A percentile compares a stretch with the other conserved stretches of the same genome.
Evolutionary conservation across 805 yeast genomes (phyloP).

Genomic region (Candida sphagnicola): DNA sequence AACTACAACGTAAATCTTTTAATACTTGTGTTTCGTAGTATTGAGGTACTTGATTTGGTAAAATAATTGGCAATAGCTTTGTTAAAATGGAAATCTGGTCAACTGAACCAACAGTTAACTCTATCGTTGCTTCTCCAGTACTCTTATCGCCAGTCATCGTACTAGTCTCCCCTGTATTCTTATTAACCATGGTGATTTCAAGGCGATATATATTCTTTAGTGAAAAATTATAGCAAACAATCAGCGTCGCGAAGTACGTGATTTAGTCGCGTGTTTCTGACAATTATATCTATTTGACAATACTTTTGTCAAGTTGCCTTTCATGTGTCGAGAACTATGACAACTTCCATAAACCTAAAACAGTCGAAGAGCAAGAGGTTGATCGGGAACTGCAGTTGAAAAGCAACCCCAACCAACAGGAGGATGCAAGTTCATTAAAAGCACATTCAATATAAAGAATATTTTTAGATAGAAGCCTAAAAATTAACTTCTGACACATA

Average conservation of each 20-base stretch:
- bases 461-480: too few relatives aligned
- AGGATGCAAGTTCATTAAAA: too few relatives aligned
- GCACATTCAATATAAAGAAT: too few relatives aligned
- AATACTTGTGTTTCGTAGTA: slow-evolving; percentile 8
- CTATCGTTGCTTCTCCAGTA: not conserved
- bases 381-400: too few relatives aligned
- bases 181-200: not conserved
- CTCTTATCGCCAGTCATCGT: too few relatives aligned
- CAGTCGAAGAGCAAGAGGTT: too few relatives aligned
- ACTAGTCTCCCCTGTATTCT: not conserved
- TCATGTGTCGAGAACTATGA: too few relatives aligned
- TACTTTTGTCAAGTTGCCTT: too few relatives aligned
- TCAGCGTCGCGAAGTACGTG: not conserved
- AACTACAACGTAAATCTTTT: slow-evolving; percentile 14
- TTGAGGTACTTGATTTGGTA: slow-evolving; percentile 15
- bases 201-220: not conserved
- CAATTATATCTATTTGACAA: too few relatives aligned
- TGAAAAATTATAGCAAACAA: not conserved
- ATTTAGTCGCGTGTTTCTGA: not conserved
- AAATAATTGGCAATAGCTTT: slow-evolving; percentile 16
- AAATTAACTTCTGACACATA: too few relatives aligned
- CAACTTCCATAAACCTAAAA: too few relatives aligned
- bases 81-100: slow-evolving; percentile 16
- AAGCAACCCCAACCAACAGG: too few relatives aligned
- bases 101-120: slow-evolving; percentile 10